These are phyloP conservation scores for Dianthus caryophyllus DNA, from an alignment of 148 eudicot genomes.

Conservation along the genomic window DNA sequence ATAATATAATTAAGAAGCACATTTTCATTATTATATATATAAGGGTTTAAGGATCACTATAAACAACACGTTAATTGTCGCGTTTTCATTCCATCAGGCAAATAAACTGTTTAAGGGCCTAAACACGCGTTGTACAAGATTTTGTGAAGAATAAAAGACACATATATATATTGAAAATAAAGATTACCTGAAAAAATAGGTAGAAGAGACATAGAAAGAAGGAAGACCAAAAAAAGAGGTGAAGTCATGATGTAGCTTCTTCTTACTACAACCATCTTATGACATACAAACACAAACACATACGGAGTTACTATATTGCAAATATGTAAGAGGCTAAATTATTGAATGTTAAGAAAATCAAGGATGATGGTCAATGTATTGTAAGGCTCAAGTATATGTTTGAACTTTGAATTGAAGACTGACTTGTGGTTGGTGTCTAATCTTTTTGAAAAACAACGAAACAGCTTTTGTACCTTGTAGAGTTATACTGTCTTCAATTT, in stretches of 20 bases:
- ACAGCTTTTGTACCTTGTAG: slow-evolving; percentile 2
- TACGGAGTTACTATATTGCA: too few species aligned
- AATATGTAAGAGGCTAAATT: slow-evolving; percentile 6
- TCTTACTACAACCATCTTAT: slow-evolving; percentile 11
- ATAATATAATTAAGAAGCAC: too few species aligned
- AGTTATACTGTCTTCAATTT: too few species aligned
- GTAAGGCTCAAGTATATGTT: background rate
- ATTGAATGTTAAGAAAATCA: background rate
- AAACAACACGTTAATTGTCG: too few species aligned
- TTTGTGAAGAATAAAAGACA: background rate
- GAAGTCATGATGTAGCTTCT: background rate
- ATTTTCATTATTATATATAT: too few species aligned
- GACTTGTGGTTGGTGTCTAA: slow-evolving; percentile 8
- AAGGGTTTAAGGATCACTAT: too few species aligned
- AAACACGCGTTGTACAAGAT: too few species aligned
- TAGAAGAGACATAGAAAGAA: slow-evolving; percentile 20
- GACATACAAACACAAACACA: background rate
- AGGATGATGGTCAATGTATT: background rate
- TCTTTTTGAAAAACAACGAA: background rate
- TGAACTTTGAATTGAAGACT: background rate
- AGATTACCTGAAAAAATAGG: slow-evolving; percentile 31
- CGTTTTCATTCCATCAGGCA: too few species aligned
- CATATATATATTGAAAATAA: background rate
- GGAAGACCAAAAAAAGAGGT: slow-evolving; percentile 18
- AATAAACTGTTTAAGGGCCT: too few species aligned